Base-by-base conservation (phyloP, 352 stramenopile species). In the Globisporangium ultimum region DNA sequence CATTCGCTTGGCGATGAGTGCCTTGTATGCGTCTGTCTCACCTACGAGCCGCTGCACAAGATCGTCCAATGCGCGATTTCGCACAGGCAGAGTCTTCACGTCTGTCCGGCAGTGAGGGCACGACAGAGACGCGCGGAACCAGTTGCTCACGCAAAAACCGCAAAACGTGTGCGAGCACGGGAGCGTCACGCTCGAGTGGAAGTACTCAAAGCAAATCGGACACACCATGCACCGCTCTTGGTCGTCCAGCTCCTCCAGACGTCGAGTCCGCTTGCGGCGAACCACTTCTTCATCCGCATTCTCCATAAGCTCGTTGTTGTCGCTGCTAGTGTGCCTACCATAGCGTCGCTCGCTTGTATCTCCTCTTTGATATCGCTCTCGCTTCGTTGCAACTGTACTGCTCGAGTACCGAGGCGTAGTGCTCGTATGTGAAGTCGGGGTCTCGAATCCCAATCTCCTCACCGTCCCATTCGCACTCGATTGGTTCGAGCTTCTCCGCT, bases 81-180 rank as follows among this genome's bases (percentile, higher is more conserved):
- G 86, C 40, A 95, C 83, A 2, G 86, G 86, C 45, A 92, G 51
- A 1, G 72, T 72, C 56, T 77, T 77, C 41, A 95, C 83, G 46
- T 70, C 49, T 2, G 78, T 58, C 34, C 86, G 86, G 61, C 86
- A 95, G 55, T 91, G 76, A 28, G 86, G 86, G 40, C 86, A 95
- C 15, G 81, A 88, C 22, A 95, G 66, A 22, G 81, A 87, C 28
- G 70, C 66, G 24, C 81, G 78, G 65, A 95, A 90, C 86, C 86
- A 95, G 48, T 75, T 82, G 53, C 72, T 84, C 59, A 95, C 76
- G 48, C 86, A 95, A 53, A 76, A 60, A 20, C 84, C 79, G 45
- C 86, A 95, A 60, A 95, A 95, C 9, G 86, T 93, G 56, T 95
- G 86, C 3, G 86, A 95, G 55, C 86, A 95, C 12, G 84, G 66